Percentiles rank a stretch among this genome's conserved stretches.
Evolutionary conservation across 805 yeast species (phyloP).

Genomic region (Barnettozyma salicaria): DNA sequence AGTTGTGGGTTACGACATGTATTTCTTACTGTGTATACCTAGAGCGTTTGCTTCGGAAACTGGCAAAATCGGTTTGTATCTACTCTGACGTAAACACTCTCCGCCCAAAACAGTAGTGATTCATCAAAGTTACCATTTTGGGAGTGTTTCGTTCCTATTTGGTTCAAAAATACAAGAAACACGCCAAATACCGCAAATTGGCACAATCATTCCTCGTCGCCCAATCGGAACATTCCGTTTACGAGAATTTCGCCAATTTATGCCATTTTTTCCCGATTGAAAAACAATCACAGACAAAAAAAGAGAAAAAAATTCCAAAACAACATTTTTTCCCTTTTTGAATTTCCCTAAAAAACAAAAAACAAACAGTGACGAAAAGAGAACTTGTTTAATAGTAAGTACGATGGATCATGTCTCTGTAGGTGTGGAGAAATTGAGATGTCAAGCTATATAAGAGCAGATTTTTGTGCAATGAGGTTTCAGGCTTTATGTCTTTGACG

Average conservation of each 20-base stretch:
- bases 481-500: not conserved
- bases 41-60: not conserved
- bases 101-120: no score
- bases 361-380: constrained; percentile 2
- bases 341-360: constrained; percentile 1
- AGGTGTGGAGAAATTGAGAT: constrained; percentile 1
- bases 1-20: no score
- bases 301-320: constrained; percentile 7
- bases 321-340: constrained; percentile 10
- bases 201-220: not conserved
- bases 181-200: not conserved
- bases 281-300: constrained; percentile 1
- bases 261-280: not conserved
- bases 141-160: not conserved
- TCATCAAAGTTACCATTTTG: no score
- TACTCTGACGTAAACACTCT: no score
- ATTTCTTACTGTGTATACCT: no score
- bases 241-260: not conserved
- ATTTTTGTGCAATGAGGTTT: no score
- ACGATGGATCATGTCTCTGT: not conserved
- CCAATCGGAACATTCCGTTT: not conserved
- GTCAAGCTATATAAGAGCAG: no score
- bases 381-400: not conserved
- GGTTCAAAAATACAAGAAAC: no score
- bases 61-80: constrained; percentile 1